Evolutionary conservation across 2,329 filamentous ascomycete genomes (phyloP), one percentile per base, ranked within the genome.

Genomic region (Hymenoscyphus albidus): DNA sequence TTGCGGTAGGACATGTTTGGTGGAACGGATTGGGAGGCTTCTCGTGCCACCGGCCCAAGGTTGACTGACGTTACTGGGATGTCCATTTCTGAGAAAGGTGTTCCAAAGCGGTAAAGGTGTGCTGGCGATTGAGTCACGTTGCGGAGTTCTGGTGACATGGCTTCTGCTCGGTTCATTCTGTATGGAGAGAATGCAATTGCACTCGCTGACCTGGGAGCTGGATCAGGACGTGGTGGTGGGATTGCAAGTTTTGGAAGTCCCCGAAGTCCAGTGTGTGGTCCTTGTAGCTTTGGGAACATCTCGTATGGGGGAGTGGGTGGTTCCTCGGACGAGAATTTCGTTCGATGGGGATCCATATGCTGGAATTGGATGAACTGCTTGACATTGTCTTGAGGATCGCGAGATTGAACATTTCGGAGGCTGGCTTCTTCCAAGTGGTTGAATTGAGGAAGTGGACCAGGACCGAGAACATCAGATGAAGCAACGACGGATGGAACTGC

Each of bases 311-410:
- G 89, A 7, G 88, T 88, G 9, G 85, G 85, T 7, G 87, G 85
- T n/a, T 90, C 83, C 62, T 88, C 84, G 67, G 80, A 80, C 31
- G 77, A 73, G 75, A 70, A 74, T 27, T 61, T 59, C 58, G 62
- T 62, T 16, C 70, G 64, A 12, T 64, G 59, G 63, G 85, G 82
- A 59, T 84, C 79, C 65, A 85, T 74, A 76, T 90, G 88, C 76
- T 98, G 94, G 75, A 97, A 93, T 74, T 86, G 86, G 62, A 98
- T 84, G 78, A 97, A 98, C 70, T 96, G 92, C 73, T 91, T 88
- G 42, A 98, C 92, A 71, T 94, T 96, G 78, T 97, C 93, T 76
- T 96, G 93, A 5, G 93, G 91, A 74, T 97, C 93, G 62, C 90
- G 85, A 18, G 82, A 81, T 73, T 90, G 83, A 39, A 97, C 75